Evolutionary conservation across 257 asterid genomes (phyloP).

Genomic region (Solanum chiquidenum): DNA sequence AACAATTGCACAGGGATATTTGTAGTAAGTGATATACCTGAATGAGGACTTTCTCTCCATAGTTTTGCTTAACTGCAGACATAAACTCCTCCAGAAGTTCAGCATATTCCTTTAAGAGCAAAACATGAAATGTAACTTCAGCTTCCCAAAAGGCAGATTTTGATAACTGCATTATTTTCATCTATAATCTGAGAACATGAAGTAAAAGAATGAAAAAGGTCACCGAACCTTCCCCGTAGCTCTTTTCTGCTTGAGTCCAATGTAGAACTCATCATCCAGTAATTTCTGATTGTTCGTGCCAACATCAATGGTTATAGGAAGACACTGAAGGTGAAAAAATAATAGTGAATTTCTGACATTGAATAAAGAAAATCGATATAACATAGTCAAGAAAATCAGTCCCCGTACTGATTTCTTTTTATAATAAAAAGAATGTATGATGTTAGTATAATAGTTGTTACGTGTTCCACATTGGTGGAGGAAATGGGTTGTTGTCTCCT

Average conservation of each 20-base stretch:
- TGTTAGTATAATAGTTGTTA: not conserved
- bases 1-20: not conserved
- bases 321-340: slow-evolving; percentile 38
- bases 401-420: not conserved
- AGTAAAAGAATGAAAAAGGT: not conserved
- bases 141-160: not conserved
- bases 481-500: not conserved
- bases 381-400: not conserved
- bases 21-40: slow-evolving; percentile 35
- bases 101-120: slow-evolving; percentile 52
- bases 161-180: not conserved
- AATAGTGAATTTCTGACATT: not conserved
- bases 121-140: slow-evolving; percentile 2
- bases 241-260: slow-evolving; percentile 73
- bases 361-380: not conserved
- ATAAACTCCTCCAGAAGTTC: slow-evolving; percentile 85
- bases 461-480: not conserved
- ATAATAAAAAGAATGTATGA: not conserved
- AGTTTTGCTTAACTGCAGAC: slow-evolving; percentile 77
- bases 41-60: slow-evolving; percentile 76
- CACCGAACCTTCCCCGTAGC: slow-evolving; percentile 65
- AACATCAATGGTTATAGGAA: slow-evolving; percentile 84
- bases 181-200: not conserved
- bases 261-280: slow-evolving; percentile 78
- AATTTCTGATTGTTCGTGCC: slow-evolving; percentile 77